Base-by-base conservation (phyloP, 1,139 yeast species). In the Taphrina sp. region DNA sequence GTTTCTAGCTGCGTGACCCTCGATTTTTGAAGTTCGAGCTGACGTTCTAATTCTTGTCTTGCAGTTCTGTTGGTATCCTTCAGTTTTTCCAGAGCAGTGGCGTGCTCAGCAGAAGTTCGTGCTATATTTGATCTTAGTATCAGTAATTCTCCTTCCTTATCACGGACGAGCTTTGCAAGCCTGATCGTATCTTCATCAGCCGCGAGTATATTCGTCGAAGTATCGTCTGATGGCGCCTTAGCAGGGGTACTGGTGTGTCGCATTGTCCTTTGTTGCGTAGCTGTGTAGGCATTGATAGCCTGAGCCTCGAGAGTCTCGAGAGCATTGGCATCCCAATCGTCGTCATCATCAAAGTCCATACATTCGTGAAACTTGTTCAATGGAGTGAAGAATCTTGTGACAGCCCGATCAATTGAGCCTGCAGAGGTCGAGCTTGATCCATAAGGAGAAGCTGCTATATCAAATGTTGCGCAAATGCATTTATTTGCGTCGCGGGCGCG, bases 321-420 rank as follows among this genome's bases (percentile, higher is more conserved):
- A 39, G 28, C 39, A 10, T 38, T 42, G 46, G 44, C 46, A 31
- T 43, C 47, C 47, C 47, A 43, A 19, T 43, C 47, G 23, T 49
- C 54, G 10, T 49, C 54, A 23, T 49, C 54, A 12, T 39, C 54
- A 31, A 23, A 38, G 14, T 39, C 54, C 47, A 43, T 43, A 14
- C 47, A 43, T 43, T 20, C 4, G 47, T n/a, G 47, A n/a, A n/a
- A n/a, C n/a, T n/a, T n/a, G n/a, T n/a, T n/a, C n/a, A n/a, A n/a
- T n/a, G n/a, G n/a, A n/a, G n/a, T n/a, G n/a, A n/a, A n/a, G n/a
- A n/a, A n/a, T n/a, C n/a, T n/a, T n/a, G n/a, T n/a, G n/a, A n/a
- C n/a, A n/a, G n/a, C n/a, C n/a, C n/a, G n/a, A n/a, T n/a, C n/a
- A n/a, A n/a, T n/a, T n/a, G n/a, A n/a, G n/a, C n/a, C n/a, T n/a